Conservation (phyloP, 306 rosid species). For the Pterocarpus santalinus region DNA sequence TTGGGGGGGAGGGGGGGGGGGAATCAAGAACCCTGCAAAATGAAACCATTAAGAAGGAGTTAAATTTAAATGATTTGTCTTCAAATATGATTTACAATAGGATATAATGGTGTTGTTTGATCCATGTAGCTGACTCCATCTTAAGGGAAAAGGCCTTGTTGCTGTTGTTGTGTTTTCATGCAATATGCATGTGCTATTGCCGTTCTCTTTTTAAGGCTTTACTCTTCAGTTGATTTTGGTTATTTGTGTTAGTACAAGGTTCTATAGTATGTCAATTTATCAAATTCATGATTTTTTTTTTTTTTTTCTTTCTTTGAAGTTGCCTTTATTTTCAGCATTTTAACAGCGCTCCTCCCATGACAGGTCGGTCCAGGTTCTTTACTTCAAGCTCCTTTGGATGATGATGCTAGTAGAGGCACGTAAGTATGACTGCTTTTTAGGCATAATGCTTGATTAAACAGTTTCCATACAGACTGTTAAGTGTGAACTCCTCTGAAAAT, state of each 20-base stretch:
- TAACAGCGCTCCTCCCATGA: slow-evolving; percentile 41
- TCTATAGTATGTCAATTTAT: slow-evolving; percentile 18
- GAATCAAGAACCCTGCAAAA: neutral
- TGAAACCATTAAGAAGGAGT: neutral
- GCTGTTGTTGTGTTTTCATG: slow-evolving; percentile 10
- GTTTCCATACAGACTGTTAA: slow-evolving; percentile 28
- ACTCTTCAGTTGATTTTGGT: slow-evolving; percentile 22
- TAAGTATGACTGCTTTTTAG: slow-evolving; percentile 62
- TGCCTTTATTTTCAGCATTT: slow-evolving; percentile 31
- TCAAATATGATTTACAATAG: neutral
- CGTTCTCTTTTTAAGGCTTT: slow-evolving; percentile 33
- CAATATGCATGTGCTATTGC: slow-evolving; percentile 21
- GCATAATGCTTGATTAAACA: slow-evolving; percentile 37
- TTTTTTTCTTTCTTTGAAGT: neutral
- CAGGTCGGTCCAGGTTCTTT: slow-evolving; percentile 96
- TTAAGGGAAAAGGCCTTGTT: neutral
- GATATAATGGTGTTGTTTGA: neutral
- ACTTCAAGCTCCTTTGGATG: slow-evolving; percentile 96
- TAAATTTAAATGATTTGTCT: neutral
- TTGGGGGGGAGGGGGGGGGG: no score
- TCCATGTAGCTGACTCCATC: neutral
- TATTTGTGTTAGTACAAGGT: neutral
- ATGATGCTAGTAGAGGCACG: slow-evolving; percentile 75
- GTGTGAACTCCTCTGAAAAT: slow-evolving; percentile 23
- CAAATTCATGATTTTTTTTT: neutral